Evolutionary conservation across 2,329 filamentous ascomycete species (phyloP), one percentile per base, ranked within the genome.

Genomic region (Coniella vitis): DNA sequence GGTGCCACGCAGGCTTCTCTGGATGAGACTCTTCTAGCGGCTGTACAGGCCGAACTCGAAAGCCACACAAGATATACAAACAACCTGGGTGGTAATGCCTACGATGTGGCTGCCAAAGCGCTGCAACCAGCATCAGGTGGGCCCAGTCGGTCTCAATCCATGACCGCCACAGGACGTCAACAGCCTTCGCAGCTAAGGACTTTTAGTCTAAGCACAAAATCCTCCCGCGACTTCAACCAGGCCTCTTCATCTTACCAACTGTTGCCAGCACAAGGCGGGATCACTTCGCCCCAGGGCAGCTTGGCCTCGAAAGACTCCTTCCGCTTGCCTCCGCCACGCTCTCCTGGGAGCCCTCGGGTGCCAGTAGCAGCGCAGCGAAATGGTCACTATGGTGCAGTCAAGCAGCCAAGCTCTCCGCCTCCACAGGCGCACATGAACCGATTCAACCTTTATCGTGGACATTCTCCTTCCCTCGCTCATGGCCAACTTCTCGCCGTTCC

Each of bases 221-320:
- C 48, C 14, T 54, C 51, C 7, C 35, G 48, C 14, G 21, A 42
- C 7, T 47, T 52, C n/a, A 49, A 53, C 25, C 52, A 54, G 29
- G 56, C 55, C 1, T 54, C 57, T 2, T 47, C 56, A 3, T 52
- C 60, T 3, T 60, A 62, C 4, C 63, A 58, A 20, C 60, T 61
- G 7, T 22, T 65, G 13, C 57, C 60, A 13, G 56, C 58, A 21
- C 56, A 58, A 36, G 64, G 60, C 48, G 56, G 62, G 9, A 67
- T 57, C 46, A 65, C 66, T 0, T 63, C 67, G 3, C 68, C 69
- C 1, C 69, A 71, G 0, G 63, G 72, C 22, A 73, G 67, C 55
- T 66, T 73, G 61, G 63, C 63, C n/a, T 70, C 66, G 4, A 64
- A 68, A 21, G 68, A 64, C 25, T 60, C 63, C 7, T 55, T 60